Percentiles rank a stretch among this genome's conserved stretches.
phyloP scores from a whole-genome alignment of 192 early-diverging fungal genomes.

The Radiomyces spectabilis region DNA sequence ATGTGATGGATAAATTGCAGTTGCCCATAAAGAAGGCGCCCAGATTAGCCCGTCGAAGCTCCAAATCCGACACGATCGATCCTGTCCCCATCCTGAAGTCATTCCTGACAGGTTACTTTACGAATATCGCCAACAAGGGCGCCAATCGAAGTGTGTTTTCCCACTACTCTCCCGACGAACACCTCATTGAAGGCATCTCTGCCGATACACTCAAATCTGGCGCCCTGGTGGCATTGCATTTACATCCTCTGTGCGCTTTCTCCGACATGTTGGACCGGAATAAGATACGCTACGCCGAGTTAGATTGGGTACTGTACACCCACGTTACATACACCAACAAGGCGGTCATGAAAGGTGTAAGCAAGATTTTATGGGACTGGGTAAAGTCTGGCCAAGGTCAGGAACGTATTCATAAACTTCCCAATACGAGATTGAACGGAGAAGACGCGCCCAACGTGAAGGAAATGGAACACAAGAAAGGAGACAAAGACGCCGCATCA shows the following conservation, averaged over 20 bases:
- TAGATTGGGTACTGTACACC: slow-evolving; percentile 95
- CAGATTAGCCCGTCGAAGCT: neutral
- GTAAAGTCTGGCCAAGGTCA: slow-evolving; percentile 65
- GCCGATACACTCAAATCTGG: slow-evolving; percentile 34
- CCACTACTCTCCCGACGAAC: slow-evolving; percentile 38
- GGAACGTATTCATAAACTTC: slow-evolving; percentile 12
- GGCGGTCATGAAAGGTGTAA: slow-evolving; percentile 94
- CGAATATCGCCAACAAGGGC: slow-evolving; percentile 91
- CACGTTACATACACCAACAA: slow-evolving; percentile 89
- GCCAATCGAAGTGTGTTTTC: slow-evolving; percentile 50
- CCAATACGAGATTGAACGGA: slow-evolving; percentile 18
- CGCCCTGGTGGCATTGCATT: slow-evolving; percentile 76
- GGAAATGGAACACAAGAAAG: neutral
- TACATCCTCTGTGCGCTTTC: slow-evolving; percentile 86
- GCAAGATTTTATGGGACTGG: slow-evolving; percentile 84
- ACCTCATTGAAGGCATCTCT: slow-evolving; percentile 1
- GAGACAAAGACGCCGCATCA: neutral
- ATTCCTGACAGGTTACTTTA: slow-evolving; percentile 86
- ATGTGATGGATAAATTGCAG: slow-evolving; percentile 78
- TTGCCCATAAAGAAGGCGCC: slow-evolving; percentile 23
- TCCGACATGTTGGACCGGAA: slow-evolving; percentile 62
- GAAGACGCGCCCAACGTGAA: slow-evolving; percentile 10
- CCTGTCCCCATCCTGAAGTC: slow-evolving; percentile 76
- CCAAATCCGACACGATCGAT: slow-evolving; percentile 29
- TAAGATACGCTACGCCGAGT: slow-evolving; percentile 30